Evolutionary conservation across 306 rosid genomes (phyloP).

Genomic region (Dicorynia guianensis): DNA sequence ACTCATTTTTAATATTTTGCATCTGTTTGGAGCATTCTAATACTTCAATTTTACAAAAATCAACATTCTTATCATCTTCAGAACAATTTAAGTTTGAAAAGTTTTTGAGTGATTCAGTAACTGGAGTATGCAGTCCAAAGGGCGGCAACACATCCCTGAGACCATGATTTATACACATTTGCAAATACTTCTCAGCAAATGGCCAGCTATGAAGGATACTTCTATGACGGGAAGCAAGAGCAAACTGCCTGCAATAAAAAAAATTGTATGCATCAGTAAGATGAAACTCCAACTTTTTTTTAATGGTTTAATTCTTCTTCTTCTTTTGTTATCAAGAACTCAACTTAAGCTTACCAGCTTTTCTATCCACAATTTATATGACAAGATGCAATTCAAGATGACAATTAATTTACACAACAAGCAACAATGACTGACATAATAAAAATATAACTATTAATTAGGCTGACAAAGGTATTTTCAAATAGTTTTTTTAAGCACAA

Average conservation of each 20-base stretch:
- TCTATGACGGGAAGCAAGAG: slow-evolving; percentile 57
- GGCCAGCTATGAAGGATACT: slow-evolving; percentile 60
- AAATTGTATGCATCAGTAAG: not conserved
- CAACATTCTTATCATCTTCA: slow-evolving; percentile 33
- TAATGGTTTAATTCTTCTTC: not conserved
- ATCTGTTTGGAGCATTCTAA: slow-evolving; percentile 25
- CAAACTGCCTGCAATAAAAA: slow-evolving; percentile 56
- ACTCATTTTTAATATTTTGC: slow-evolving; percentile 26
- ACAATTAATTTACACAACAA: slow-evolving; percentile 38
- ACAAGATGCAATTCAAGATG: slow-evolving; percentile 19
- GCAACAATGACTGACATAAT: slow-evolving; percentile 38
- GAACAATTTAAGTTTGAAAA: slow-evolving; percentile 25
- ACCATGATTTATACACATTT: slow-evolving; percentile 55
- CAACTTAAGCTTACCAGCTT: too few species aligned
- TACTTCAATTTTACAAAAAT: slow-evolving; percentile 24
- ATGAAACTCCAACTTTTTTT: too few species aligned
- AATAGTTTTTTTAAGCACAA: not conserved
- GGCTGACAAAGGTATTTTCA: not conserved
- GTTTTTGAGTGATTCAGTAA: slow-evolving; percentile 41
- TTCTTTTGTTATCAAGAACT: too few species aligned
- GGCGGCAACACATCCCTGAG: slow-evolving; percentile 63
- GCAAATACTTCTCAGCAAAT: slow-evolving; percentile 58
- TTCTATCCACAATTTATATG: not conserved
- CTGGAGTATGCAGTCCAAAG: slow-evolving; percentile 36
- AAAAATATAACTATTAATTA: not conserved